Evolutionary conservation across 768 basidiomycete species (phyloP), one percentile per base, ranked within the genome.

Genomic region (Suillus paluster): DNA sequence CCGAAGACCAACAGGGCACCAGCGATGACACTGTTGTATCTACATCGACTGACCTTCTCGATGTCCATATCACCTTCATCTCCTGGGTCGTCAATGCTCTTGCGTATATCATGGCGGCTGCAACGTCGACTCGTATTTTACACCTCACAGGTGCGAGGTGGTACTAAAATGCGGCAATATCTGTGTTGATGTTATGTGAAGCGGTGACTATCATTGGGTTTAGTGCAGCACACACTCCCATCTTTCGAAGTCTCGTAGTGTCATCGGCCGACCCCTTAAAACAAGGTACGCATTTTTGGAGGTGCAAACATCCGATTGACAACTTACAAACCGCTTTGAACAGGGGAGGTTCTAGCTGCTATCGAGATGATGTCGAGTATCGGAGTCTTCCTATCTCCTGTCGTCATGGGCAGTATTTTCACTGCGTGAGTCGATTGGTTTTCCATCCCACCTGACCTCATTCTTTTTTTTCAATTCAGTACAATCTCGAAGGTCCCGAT

Each of bases 371-470:
- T 76, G 2, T 23, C 61, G 7, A 64, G 63, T 14, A 60, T 66
- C 3, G 75, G 68, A 33, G 17, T 9, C 5, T 17, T 66, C 3
- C 61, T 75, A 25, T 74, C 75, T 5, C 71, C 73, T 3, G 33
- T 76, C 57, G 58, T 76, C 48, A 73, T 76, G 71, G 73, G 73
- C 8, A 53, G 71, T 44, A 66, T 75, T 38, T 49, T 75, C 27
- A 67, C 70, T 12, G 59, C 63, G 39, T 65, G 23, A 58, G 64
- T 65, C n/a, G 9, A 41, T 64, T 33, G n/a, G 8, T 21, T 17
- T 12, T 56, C 9, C 10, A 30, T 49, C 11, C 49, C 19, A 33
- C n/a, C 11, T 19, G 54, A 12, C 14, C 17, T 50, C 3, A 19
- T 59, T 23, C 27, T n/a, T 57, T n/a, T n/a, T 23, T 17, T 25